Conservation (phyloP, 331 rosid species). For the Quercus phellos region DNA sequence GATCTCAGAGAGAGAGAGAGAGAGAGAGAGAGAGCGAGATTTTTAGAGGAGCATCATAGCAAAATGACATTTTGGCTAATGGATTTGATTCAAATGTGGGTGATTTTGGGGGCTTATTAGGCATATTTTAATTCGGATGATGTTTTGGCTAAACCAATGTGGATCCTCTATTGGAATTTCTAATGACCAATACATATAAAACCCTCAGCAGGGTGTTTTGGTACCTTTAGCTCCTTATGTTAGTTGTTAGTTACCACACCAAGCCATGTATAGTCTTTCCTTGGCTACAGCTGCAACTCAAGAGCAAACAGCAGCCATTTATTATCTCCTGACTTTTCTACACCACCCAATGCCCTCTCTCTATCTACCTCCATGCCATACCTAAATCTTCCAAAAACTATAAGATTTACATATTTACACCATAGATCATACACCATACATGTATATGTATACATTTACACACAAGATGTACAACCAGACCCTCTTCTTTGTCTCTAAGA, state of each 20-base stretch:
- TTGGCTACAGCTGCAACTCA: neutral
- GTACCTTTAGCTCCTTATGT: neutral
- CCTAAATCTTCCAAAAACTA: neutral
- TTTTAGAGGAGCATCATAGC: too few relatives aligned
- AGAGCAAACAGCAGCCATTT: constrained; percentile 15
- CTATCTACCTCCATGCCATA: neutral
- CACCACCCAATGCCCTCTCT: neutral
- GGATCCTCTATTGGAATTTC: too few relatives aligned
- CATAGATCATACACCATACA: neutral
- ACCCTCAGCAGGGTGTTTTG: neutral
- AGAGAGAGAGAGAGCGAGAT: too few relatives aligned
- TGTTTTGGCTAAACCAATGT: too few relatives aligned
- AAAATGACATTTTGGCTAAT: too few relatives aligned
- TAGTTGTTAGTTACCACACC: neutral
- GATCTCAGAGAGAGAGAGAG: too few relatives aligned
- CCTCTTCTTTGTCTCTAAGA: neutral
- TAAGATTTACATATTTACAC: too few relatives aligned
- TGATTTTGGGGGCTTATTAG: too few relatives aligned
- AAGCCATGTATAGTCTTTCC: neutral
- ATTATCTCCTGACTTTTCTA: constrained; percentile 5
- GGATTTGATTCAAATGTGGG: too few relatives aligned
- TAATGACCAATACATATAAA: too few relatives aligned
- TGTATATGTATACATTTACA: neutral
- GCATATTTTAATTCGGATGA: too few relatives aligned
- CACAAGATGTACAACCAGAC: neutral